Evolutionary conservation across 1,284 basidiomycete genomes (phyloP).

Genomic region (Rhodotorula glutinis): DNA sequence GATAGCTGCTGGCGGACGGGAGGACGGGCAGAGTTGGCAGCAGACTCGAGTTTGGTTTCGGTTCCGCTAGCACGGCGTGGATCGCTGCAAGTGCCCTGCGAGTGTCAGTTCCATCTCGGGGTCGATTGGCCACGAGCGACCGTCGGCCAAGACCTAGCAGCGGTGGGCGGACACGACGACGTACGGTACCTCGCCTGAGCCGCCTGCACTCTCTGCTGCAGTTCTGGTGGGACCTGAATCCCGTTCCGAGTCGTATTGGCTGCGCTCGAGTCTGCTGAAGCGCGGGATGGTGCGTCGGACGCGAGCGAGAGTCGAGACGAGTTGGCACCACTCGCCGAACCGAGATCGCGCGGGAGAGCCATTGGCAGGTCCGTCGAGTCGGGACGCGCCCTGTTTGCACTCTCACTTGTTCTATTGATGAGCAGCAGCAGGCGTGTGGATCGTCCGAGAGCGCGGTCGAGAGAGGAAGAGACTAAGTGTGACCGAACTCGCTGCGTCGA

Average conservation of each 20-base stretch:
- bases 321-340: background rate
- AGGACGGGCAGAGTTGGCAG: conserved; percentile 32
- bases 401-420: too few species aligned
- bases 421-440: too few species aligned
- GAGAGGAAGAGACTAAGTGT: too few species aligned
- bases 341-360: background rate
- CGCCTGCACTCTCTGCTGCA: background rate
- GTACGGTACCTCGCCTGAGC: conserved; percentile 5
- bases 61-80: conserved; percentile 15
- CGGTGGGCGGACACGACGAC: background rate
- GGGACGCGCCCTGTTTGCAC: too few species aligned
- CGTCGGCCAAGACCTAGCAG: too few species aligned
- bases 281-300: background rate
- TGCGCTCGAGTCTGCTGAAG: background rate
- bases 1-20: conserved; percentile 33
- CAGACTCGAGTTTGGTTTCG: conserved; percentile 3
- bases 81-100: conserved; percentile 13
- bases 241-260: background rate
- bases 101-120: background rate
- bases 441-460: too few species aligned
- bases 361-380: background rate
- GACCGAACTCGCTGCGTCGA: too few species aligned
- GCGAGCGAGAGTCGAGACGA: background rate
- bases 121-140: too few species aligned
- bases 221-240: background rate